A percentile compares a stretch with the other conserved stretches of the same genome.
These are phyloP conservation scores for Calonectria multiphialidica DNA, from an alignment of 2,329 filamentous ascomycete species.

Conservation along the genomic window DNA sequence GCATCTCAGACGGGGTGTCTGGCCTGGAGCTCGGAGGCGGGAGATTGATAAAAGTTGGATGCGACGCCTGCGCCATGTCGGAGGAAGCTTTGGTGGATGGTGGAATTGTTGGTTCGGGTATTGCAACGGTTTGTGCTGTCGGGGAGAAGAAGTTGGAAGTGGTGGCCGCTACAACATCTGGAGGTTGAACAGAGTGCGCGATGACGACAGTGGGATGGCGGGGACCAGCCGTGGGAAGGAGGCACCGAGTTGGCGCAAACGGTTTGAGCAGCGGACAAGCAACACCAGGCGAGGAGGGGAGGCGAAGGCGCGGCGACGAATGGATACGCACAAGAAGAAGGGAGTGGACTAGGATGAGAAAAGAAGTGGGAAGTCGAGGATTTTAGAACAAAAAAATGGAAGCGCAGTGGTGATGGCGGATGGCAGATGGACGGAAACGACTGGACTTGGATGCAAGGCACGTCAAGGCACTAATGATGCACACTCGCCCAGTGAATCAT, in stretches of 20 bases:
- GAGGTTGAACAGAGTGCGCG: slow-evolving; percentile 9
- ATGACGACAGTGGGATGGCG: slow-evolving; percentile 17
- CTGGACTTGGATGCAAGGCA: slow-evolving; percentile 18
- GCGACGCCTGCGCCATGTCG: slow-evolving; percentile 55
- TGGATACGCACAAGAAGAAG: not conserved
- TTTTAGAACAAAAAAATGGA: not conserved
- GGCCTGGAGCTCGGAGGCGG: slow-evolving; percentile 85
- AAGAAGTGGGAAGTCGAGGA: not conserved
- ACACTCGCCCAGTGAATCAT: slow-evolving; percentile 12
- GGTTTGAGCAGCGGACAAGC: not conserved
- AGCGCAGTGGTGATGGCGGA: slow-evolving; percentile 11
- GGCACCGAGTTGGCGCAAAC: not conserved
- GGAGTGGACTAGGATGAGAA: not conserved
- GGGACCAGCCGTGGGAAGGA: not conserved
- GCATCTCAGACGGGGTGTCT: slow-evolving; percentile 89
- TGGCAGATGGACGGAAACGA: slow-evolving; percentile 5
- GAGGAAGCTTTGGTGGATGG: slow-evolving; percentile 12
- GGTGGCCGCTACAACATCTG: not conserved
- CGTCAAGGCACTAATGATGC: slow-evolving; percentile 16
- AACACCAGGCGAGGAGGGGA: not conserved
- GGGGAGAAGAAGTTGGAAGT: not conserved
- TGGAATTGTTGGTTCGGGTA: not conserved
- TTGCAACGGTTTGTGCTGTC: not conserved
- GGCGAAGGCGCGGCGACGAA: not conserved
- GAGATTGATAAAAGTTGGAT: slow-evolving; percentile 83